A percentile compares a stretch with the other conserved stretches of the same genome.
These are phyloP conservation scores for Phytopythium kandeliae DNA, from an alignment of 352 stramenopile genomes.

Conservation along the genomic window DNA sequence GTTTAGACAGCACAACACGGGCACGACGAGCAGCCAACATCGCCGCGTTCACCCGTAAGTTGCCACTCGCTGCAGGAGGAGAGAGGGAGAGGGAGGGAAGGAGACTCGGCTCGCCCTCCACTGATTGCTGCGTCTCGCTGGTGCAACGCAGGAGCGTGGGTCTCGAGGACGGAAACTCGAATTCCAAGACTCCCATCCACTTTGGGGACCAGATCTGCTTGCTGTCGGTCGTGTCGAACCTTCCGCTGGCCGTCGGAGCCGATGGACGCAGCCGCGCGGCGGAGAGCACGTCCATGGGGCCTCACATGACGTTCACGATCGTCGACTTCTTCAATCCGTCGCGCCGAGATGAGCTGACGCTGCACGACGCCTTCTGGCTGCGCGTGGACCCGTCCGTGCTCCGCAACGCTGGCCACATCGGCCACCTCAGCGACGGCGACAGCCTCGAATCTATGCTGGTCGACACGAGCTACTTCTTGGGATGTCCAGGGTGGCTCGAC, in stretches of 20 bases:
- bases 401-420: neutral
- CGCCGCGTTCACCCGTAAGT: conserved; percentile 20
- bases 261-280: conserved; percentile 28
- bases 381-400: conserved; percentile 24
- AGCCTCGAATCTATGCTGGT: conserved; percentile 37
- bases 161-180: conserved; percentile 39
- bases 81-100: too few relatives aligned
- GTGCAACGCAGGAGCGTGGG: conserved; percentile 17
- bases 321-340: conserved; percentile 52
- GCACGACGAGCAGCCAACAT: neutral
- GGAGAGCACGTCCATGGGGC: conserved; percentile 16
- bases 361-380: conserved; percentile 52
- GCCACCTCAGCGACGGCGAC: conserved; percentile 6
- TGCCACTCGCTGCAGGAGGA: too few relatives aligned
- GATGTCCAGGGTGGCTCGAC: conserved; percentile 42
- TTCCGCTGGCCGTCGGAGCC: conserved; percentile 42
- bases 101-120: too few relatives aligned
- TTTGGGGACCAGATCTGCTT: conserved; percentile 63
- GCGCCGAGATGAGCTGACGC: conserved; percentile 29
- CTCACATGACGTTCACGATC: conserved; percentile 64
- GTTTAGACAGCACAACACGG: conserved; percentile 24
- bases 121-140: neutral
- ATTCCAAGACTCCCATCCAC: conserved; percentile 36
- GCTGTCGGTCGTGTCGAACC: conserved; percentile 31
- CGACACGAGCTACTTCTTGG: conserved; percentile 54